Evolutionary conservation across 805 yeast species (phyloP).

Genomic region (Yamadazyma akitaensis): DNA sequence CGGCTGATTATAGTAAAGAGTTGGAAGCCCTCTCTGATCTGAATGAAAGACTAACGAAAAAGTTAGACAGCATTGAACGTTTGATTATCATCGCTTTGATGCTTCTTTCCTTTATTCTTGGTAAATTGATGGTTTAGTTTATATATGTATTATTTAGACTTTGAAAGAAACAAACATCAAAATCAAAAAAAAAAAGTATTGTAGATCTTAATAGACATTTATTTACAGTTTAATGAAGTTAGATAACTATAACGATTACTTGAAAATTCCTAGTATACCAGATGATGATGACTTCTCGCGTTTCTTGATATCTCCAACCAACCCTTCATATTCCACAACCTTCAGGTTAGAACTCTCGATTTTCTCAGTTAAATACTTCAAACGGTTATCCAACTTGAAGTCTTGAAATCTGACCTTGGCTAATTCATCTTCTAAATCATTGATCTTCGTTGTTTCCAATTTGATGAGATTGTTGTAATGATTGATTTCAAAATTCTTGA

Average conservation of each 20-base stretch:
- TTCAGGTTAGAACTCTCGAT: constrained; percentile 57
- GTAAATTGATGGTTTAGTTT: constrained; percentile 61
- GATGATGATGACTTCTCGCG: constrained; percentile 5
- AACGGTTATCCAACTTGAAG: constrained; percentile 54
- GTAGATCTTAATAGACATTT: not conserved
- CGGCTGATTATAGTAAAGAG: constrained; percentile 18
- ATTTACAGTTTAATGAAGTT: not conserved
- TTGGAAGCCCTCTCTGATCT: constrained; percentile 38
- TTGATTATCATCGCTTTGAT: constrained; percentile 44
- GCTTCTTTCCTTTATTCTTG: constrained; percentile 56
- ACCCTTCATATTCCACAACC: constrained; percentile 27
- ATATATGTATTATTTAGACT: not conserved
- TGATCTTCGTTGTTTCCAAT: constrained; percentile 60
- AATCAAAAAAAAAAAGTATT: not conserved
- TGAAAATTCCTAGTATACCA: constrained; percentile 12
- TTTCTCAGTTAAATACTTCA: constrained; percentile 65
- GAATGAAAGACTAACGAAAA: constrained; percentile 40
- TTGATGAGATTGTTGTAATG: constrained; percentile 53
- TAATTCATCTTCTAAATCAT: constrained; percentile 69
- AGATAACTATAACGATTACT: not conserved
- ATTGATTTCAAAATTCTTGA: constrained; percentile 60
- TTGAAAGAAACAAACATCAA: not conserved
- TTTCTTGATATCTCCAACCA: constrained; percentile 22
- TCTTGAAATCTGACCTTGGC: constrained; percentile 44
- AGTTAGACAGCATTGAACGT: constrained; percentile 40